Conservation (phyloP, 257 asterid species). For the Datura wrightii region DNA sequence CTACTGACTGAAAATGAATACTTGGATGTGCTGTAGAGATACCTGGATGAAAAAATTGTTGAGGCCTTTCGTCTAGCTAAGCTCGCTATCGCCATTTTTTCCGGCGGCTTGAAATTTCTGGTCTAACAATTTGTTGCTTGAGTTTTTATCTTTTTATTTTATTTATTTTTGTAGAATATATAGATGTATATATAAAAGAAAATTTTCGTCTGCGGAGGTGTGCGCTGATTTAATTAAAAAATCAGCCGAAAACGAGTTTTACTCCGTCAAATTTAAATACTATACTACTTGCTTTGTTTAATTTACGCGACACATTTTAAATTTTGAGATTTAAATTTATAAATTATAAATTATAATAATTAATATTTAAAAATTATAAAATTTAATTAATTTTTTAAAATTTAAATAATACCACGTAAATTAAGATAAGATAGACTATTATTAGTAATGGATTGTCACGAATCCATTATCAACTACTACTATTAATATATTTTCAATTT, state of each 20-base stretch:
- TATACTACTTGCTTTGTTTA: too few relatives aligned
- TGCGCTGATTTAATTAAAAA: not conserved
- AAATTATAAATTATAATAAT: too few relatives aligned
- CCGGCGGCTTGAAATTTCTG: not conserved
- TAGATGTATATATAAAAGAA: not conserved
- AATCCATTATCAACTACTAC: not conserved
- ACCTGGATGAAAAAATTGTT: not conserved
- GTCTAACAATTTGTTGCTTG: not conserved
- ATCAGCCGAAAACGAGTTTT: too few relatives aligned
- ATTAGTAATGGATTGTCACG: too few relatives aligned
- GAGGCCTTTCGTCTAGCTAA: conserved; percentile 14
- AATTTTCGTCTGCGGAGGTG: not conserved
- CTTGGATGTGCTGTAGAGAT: not conserved
- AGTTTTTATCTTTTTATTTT: not conserved
- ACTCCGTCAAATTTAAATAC: too few relatives aligned
- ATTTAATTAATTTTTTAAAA: too few relatives aligned
- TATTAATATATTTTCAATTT: not conserved
- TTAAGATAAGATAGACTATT: too few relatives aligned
- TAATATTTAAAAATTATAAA: too few relatives aligned
- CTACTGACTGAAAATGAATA: conserved; percentile 36
- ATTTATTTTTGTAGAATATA: not conserved
- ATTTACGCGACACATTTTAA: too few relatives aligned
- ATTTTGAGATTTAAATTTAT: too few relatives aligned
- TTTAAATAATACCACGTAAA: too few relatives aligned
- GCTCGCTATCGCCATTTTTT: conserved; percentile 16